Conservation (phyloP, 129 eudicot genomes). For the Sambucus nigra region DNA sequence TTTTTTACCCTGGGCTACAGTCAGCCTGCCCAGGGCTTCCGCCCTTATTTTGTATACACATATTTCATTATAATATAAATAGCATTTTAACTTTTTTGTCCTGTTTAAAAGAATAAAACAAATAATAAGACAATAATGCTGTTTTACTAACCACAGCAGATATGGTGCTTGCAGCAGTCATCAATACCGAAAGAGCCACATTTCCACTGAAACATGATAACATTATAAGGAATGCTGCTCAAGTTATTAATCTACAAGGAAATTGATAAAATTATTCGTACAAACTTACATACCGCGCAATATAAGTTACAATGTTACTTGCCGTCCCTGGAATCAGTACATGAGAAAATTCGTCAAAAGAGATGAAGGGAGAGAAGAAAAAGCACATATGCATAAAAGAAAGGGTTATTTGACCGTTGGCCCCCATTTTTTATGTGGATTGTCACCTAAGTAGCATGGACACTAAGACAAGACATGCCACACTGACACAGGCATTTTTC, state of each 20-base stretch:
- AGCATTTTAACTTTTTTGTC: neutral
- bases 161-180: slow-evolving; percentile 95
- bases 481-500: too few species aligned
- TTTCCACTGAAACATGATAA: slow-evolving; percentile 58
- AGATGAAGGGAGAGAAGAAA: slow-evolving; percentile 11
- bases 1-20: neutral
- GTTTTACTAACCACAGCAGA: slow-evolving; percentile 81
- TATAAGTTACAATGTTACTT: slow-evolving; percentile 91
- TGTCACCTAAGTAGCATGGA: too few species aligned
- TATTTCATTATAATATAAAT: too few species aligned
- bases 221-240: slow-evolving; percentile 10
- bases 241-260: slow-evolving; percentile 3
- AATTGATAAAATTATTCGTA: slow-evolving; percentile 1
- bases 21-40: too few species aligned
- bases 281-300: slow-evolving; percentile 62
- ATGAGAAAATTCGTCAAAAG: slow-evolving; percentile 13
- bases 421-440: too few species aligned
- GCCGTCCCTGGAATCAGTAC: slow-evolving; percentile 63
- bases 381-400: slow-evolving; percentile 8
- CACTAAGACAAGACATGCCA: too few species aligned
- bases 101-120: neutral
- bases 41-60: too few species aligned
- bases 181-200: slow-evolving; percentile 88
- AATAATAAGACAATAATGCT: slow-evolving; percentile 6
- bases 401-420: too few species aligned